Base-by-base conservation (phyloP, 2,329 filamentous ascomycete genomes). In the Aaosphaeria pasadenensis region DNA sequence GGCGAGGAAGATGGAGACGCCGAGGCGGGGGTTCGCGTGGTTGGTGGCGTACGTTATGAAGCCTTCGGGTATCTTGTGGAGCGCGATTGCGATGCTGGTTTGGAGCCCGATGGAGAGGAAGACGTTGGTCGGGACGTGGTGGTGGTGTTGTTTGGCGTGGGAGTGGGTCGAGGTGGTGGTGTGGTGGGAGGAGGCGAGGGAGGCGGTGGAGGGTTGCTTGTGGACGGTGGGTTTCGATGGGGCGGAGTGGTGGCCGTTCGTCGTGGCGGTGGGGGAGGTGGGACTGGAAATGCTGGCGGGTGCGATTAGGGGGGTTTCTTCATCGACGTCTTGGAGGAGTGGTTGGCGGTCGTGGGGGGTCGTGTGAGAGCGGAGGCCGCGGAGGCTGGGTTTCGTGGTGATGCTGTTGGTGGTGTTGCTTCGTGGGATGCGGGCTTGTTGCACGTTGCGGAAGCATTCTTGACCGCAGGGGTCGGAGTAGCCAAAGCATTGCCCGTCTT, bases 11-110 rank as follows among this genome's bases (percentile, higher is more conserved):
- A 99, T 90, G 45, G 89, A 88, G 70, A 96, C 84, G 17, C 94
- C 94, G 0, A 99, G 82, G 0, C 81, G 78, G 0, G 94, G 91
- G 67, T 91, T 97, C 9, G 91, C 92, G 66, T 99, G 94, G 71
- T 97, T 99, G 7, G 94, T 96, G 7, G 94, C 92, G 67, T 95
- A 99, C 1, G 92, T 97, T 58, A 99, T 86, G 70, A 86, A 86
- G 36, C 83, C 84, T 69, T 87, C 94, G 1, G 94, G 94, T 33
- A 97, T 87, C 68, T 99, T 99, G 76, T 99, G 94, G 1, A 99
- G 77, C 6, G 92, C 91, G 54, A 99, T 97, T 5, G 94, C 94
- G 44, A 96, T 86, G 11, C 89, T 92, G 0, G 94, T 97, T 70
- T 99, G 94, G 1, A 99, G 81, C n/a, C 94, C 91, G 51, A 97